Conservation (phyloP, 768 basidiomycete genomes). For the Clitopilus hobsonii region DNA sequence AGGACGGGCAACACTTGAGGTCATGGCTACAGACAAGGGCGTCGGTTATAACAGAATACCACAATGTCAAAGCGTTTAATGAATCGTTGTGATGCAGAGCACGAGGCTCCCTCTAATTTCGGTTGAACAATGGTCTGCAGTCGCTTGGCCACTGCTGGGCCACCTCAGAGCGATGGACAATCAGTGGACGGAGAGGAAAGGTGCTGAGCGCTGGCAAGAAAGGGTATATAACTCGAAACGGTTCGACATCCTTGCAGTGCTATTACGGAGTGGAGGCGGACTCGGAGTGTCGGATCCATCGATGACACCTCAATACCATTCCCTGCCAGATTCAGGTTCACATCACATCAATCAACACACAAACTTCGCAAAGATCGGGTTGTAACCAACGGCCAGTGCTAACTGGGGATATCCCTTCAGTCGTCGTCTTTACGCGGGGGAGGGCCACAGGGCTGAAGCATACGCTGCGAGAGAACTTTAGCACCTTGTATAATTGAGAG, state of each 20-base stretch:
- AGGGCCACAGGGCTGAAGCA: conserved; percentile 93
- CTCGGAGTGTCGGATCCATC: not conserved
- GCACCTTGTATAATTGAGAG: conserved; percentile 2
- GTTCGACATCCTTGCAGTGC: not conserved
- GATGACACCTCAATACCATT: not conserved
- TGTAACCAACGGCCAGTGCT: not conserved
- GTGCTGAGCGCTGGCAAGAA: not conserved
- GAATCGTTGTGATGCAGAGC: not conserved
- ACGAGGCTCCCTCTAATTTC: not conserved
- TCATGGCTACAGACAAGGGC: conserved; percentile 9
- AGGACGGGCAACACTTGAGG: conserved; percentile 4
- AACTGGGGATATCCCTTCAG: conserved; percentile 18
- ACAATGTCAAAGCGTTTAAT: conserved; percentile 6
- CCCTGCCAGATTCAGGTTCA: not conserved
- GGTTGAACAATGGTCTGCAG: not conserved
- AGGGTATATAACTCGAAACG: not conserved
- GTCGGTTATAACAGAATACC: conserved; percentile 12
- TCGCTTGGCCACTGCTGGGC: not conserved
- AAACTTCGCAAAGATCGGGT: not conserved
- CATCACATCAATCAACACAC: not conserved
- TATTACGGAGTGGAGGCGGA: not conserved
- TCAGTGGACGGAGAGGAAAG: not conserved
- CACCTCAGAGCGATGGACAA: not conserved
- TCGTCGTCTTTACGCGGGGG: conserved; percentile 89
- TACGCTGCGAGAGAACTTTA: conserved; percentile 48